Evolutionary conservation across 129 eudicot species (phyloP).

Genomic region (Flaveria trinervia): DNA sequence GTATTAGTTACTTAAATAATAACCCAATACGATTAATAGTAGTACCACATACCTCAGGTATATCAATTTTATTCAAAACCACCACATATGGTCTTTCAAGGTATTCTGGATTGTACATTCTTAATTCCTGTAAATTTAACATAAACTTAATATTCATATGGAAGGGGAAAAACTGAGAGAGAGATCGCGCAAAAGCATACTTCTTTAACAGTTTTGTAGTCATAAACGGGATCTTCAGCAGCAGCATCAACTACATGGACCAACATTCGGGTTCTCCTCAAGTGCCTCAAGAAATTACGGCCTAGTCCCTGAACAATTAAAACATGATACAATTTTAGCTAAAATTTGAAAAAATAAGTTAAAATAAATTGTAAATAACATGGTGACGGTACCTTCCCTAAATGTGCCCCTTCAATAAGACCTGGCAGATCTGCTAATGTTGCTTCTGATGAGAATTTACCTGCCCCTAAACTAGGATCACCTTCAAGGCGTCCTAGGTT

Average conservation of each 20-base stretch:
- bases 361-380: background rate
- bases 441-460: constrained; percentile 79
- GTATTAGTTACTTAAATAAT: constrained; percentile 12
- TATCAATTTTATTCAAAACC: constrained; percentile 85
- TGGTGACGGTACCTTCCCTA: constrained; percentile 77
- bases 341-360: background rate
- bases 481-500: constrained; percentile 98
- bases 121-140: constrained; percentile 59
- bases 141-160: background rate
- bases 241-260: constrained; percentile 97
- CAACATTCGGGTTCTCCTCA: constrained; percentile 88
- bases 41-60: constrained; percentile 59
- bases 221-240: constrained; percentile 72
- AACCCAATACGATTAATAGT: constrained; percentile 6
- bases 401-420: constrained; percentile 96
- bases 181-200: constrained; percentile 35
- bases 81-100: constrained; percentile 86
- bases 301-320: constrained; percentile 75
- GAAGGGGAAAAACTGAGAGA: background rate
- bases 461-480: constrained; percentile 92
- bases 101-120: constrained; percentile 98
- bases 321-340: constrained; percentile 18
- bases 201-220: constrained; percentile 93
- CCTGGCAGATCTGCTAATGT: constrained; percentile 98
- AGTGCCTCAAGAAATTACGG: constrained; percentile 92